Base-by-base conservation (phyloP, 768 basidiomycete genomes). In the Auricularia sp. region DNA sequence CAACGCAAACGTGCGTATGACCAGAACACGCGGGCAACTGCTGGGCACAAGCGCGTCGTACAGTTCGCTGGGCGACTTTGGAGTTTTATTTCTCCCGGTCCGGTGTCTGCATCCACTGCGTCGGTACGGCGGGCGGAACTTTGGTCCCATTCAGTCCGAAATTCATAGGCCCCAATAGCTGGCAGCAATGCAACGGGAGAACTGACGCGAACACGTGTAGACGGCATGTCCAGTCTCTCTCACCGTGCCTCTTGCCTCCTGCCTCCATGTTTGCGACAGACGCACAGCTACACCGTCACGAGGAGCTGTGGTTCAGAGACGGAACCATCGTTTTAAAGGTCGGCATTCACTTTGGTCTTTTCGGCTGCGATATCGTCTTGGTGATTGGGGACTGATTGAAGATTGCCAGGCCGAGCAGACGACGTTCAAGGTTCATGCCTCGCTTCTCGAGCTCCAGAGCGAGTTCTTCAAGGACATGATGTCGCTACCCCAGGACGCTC, bases 401-500 rank as follows among this genome's bases (percentile, higher is more conserved):
- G 18, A 10, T 2, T 45, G 44, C 11, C 18, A 64, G 54, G 64
- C 54, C 16, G 64, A 65, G 61, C 8, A n/a, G 24, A 24, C 54
- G 64, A 33, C 14, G 64, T 90, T 90, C 80, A 89, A 86, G 67
- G 87, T 90, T 3, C 89, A 90, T 70, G 81, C 83, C 4, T 88
- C 89, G 0, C 87, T 89, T 68, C 80, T 92, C 33, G 81, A 81
- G 65, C 82, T 90, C 4, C 89, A 91, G 66, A 90, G 89, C 0
- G 89, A 90, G 47, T 79, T 91, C n/a, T 91, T 92, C 73, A 78
- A 79, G 65, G 85, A 82, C 66, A 75, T 90, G 65, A 84, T 92
- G 68, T 77, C 81, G 1, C 73, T 91, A 8, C 88, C 87, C 2
- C 85, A 84, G 65, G 72, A 37, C 74, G 77, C 13, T 77, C 79